Evolutionary conservation across 2,329 filamentous ascomycete genomes (phyloP), one percentile per base, ranked within the genome.

Genomic region (Pseudocercospora pini-densiflorae): DNA sequence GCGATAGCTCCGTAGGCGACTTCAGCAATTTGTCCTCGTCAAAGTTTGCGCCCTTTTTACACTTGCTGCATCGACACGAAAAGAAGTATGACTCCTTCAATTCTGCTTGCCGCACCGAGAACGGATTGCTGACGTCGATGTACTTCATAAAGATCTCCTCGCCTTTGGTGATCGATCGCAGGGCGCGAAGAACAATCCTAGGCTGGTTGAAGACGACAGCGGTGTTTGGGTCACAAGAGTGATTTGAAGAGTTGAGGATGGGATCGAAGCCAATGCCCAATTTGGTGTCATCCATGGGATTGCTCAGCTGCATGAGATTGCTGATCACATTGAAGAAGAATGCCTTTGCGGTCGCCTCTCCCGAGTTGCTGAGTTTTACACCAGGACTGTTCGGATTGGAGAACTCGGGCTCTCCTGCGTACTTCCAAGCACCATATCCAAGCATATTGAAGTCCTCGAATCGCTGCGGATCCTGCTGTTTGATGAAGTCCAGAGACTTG

Each of bases 71-170:
- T 47, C 73, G 73, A 76, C 88, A 90, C 14, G 76, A 78, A 76
- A 90, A 90, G 74, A 84, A 87, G 78, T 88, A 90, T 29, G 84
- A 81, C 24, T 81, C 77, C 55, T 77, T 76, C 1, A 90, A 81
- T 70, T 88, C 84, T 2, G 76, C 76, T 68, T 84, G 85, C 2
- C 88, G 84, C n/a, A 80, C 78, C 8, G 77, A 70, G 27, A 80
- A 81, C 0, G 86, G 83, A 45, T 84, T 82, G 0, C 84, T 87
- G 40, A 80, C 79, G 71, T 90, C 88, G 67, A 88, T 81, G 72
- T 90, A 90, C 2, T 87, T 86, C 65, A 89, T 86, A 70, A 83
- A 86, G 31, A 90, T 80, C 73, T 90, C 87, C 31, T 87, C 84
- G 67, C 82, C 83, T 64, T 82, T 80, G 19, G 79, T 75, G 66